Evolutionary conservation across 192 early-diverging fungal genomes (phyloP), one percentile per base, ranked within the genome.

Genomic region (Spinellus fusiger): DNA sequence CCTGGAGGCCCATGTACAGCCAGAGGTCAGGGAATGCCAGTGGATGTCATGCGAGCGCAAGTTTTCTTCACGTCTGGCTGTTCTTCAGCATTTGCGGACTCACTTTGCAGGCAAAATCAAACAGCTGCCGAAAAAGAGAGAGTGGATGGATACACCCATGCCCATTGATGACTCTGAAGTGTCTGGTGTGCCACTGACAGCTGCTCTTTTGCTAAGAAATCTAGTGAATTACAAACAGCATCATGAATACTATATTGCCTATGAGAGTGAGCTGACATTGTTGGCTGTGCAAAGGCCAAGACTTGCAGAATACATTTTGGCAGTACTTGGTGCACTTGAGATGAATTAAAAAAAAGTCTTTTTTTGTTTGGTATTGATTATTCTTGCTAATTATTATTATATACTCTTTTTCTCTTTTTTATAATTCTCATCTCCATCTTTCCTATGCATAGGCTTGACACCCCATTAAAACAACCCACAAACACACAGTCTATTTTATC

Each of bases 101-200:
- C 80, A 84, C 49, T 77, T 80, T 59, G 75, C 74, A 12, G 57
- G 71, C 25, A 70, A 74, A 23, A 75, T 67, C 1, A 71, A 74
- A n/a, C 57, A 69, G 27, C 56, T 67, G 34, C 44, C 67, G 33
- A 44, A 49, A 64, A 16, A 31, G 48, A 31, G n/a, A 37, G 34
- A 65, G 56, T 44, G 69, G 48, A 20, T 68, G 23, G 12, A 66
- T 34, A 26, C 62, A 35, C 55, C 61, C 20, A 61, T 77, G 1
- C 62, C 61, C 0, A 63, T 65, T 13, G 66, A 77, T 60, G 62
- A 68, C 8, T 70, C 74, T 16, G 75, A 77, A 16, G 73, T 79
- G 12, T 69, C 73, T 10, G 82, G 82, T 22, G 73, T 84, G 47
- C 82, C 82, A 7, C 32, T 84, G 52, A 80, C 80, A n/a, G 78